Evolutionary conservation across 805 yeast species (phyloP), one percentile per base, ranked within the genome.

Genomic region (Scheffersomyces coipomensis): DNA sequence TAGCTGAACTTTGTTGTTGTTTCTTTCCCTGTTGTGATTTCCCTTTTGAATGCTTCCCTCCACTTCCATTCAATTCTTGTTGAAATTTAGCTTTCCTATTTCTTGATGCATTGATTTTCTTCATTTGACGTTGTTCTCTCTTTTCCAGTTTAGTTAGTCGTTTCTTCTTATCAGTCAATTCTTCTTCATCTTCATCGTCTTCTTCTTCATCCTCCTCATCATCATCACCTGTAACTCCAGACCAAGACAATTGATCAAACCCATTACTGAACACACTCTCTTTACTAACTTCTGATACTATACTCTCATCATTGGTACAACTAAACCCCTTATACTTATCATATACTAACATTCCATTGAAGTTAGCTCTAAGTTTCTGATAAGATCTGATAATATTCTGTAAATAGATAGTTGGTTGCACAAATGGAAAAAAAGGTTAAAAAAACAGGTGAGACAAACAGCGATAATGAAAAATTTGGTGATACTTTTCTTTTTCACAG

Each of bases 171-270:
- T 13, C 31, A 10, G 18, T 35, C 13, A 9, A 13, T 5, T 24
- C n/a, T 5, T 27, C 30, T 13, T 16, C 15, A 2, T 35, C 44
- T 16, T 37, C 45, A 32, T 33, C 49, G 16, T 27, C 26, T 22
- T 34, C 43, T 16, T 24, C 45, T 5, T 40, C 40, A 15, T 35
- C 29, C 21, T 25, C 15, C 1, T 6, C n/a, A n/a, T n/a, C n/a
- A 24, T 5, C 8, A 19, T 36, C 32, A 31, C 18, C 33, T 10
- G 16, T 19, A 39, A 29, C 43, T 7, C 34, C 21, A 29, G 47
- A 48, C 73, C 76, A 70, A n/a, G 58, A 47, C 16, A 74, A 53
- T 29, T 50, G 61, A 40, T 72, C 76, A 46, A 75, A 68, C 11
- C 79, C 80, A 47, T 63, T 62, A 1, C 45, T 45, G 17, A 36